Evolutionary conservation across 805 yeast species (phyloP), one percentile per base, ranked within the genome.

Genomic region (Deakozyma indianensis): DNA sequence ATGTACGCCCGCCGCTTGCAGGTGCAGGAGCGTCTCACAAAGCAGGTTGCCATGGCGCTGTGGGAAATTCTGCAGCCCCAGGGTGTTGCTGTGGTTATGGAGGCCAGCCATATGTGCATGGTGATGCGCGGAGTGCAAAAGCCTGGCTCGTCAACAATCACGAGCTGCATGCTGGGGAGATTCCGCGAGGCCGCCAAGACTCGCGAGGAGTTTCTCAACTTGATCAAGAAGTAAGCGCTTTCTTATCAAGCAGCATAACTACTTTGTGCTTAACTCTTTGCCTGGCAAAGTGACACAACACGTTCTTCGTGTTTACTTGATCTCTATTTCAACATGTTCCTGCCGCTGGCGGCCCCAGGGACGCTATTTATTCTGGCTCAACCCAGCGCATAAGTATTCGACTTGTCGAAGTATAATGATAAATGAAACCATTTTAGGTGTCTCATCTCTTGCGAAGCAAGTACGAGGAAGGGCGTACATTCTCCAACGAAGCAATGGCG

Each of bases 91-190:
- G 98, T 92, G 35, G 97, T 92, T 23, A 87, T 92, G 57, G 98
- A 92, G 65, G 96, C 96, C 18, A 77, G 90, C 1, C 98, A 92
- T 61, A 92, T 92, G 98, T 92, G 98, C 64, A 92, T 92, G 98
- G 97, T 90, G 23, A 85, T 94, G 62, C 76, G 98, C 60, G 98
- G 98, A 47, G 85, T 92, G 23, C 96, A 92, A 63, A 92, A 92
- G 64, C 78, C 95, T 0, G 96, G 97, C 1, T 83, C 95, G 18
- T 74, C 83, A 18, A 92, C 98, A 1, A 79, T 87, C 27, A 92
- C 98, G 18, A 84, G 95, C 57, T 90, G 97, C 60, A 90, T 92
- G 96, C 73, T 92, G 55, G 98, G 98, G 7, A 83, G 95, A 53
- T 92, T 92, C 71, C 75, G 96, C 58, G 83, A 80, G 46, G 86